Conservation (phyloP, 1,284 basidiomycete genomes). For the Tilletia indica region DNA sequence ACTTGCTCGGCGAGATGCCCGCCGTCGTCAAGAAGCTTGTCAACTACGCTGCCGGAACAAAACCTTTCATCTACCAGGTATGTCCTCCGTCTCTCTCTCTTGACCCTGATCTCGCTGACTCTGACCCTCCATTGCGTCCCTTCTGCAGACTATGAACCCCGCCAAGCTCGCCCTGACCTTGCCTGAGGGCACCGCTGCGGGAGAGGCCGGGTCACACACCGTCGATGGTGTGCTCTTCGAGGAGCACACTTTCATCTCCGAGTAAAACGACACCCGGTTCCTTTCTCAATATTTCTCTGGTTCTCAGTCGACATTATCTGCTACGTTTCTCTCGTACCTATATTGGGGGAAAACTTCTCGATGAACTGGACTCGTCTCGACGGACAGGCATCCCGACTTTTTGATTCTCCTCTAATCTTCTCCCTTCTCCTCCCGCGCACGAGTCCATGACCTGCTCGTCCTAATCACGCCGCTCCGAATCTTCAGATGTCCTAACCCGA, state of each 20-base stretch:
- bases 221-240: slow-evolving; percentile 76
- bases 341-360: too few relatives aligned
- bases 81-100: not conserved
- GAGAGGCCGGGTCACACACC: slow-evolving; percentile 22
- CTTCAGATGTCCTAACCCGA: too few relatives aligned
- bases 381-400: too few relatives aligned
- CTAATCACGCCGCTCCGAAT: too few relatives aligned
- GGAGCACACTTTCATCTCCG: slow-evolving; percentile 79
- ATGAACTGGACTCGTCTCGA: too few relatives aligned
- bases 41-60: slow-evolving; percentile 84
- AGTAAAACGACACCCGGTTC: not conserved
- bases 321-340: too few relatives aligned
- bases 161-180: slow-evolving; percentile 69
- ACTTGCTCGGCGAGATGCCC: slow-evolving; percentile 93
- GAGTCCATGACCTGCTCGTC: too few relatives aligned
- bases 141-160: slow-evolving; percentile 73
- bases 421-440: too few relatives aligned
- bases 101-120: not conserved
- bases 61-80: slow-evolving; percentile 89
- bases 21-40: slow-evolving; percentile 83
- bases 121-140: not conserved
- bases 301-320: too few relatives aligned
- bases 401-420: too few relatives aligned
- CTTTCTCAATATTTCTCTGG: too few relatives aligned
- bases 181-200: slow-evolving; percentile 55